Evolutionary conservation across 2,329 filamentous ascomycete species (phyloP), one percentile per base, ranked within the genome.

Genomic region (Simplicillium sp.): DNA sequence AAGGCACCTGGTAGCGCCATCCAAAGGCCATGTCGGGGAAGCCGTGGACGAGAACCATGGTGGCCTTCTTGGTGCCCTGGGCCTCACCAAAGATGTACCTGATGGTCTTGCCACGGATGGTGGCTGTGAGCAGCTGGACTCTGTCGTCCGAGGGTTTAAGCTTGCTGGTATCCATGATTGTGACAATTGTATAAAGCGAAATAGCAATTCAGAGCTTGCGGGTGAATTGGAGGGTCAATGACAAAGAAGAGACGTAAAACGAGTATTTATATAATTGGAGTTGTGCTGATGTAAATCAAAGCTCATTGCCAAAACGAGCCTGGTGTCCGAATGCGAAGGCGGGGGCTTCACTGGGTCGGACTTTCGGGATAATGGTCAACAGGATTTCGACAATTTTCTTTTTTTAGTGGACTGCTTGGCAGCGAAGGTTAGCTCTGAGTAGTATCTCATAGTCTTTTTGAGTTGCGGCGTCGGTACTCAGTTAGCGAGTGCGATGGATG

Each of bases 1-100:
- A 63, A 1, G 89, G 88, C 44, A 96, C 84, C 61, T 96, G 89
- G 62, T 86, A 82, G 46, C 89, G 82, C 90, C 90, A 97, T 55
- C 84, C 87, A 55, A 88, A 80, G 8, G 78, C 77, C 14, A 92
- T 63, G 61, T 95, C 88, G 1, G 89, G 89, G 64, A 82, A 94
- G 49, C 89, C 89, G 61, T 88, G 84, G 54, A 85, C 44, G 11
- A 74, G 64, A 44, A 79, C 60, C 40, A 77, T 62, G 13, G 73
- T 77, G 35, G 66, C 70, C 41, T 61, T 51, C 29, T 64, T 64
- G 34, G 60, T 55, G 35, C 58, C 55, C 50, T 58, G 48, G 2
- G 77, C 71, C 49, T 73, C 66, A 34, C 68, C 71, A 25, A 79
- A 58, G 43, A 80, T 66, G 56, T 77, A 78, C 54, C 70, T 75